These are phyloP conservation scores for Trametes sanguinea DNA, from an alignment of 768 basidiomycete species.

Conservation along the genomic window DNA sequence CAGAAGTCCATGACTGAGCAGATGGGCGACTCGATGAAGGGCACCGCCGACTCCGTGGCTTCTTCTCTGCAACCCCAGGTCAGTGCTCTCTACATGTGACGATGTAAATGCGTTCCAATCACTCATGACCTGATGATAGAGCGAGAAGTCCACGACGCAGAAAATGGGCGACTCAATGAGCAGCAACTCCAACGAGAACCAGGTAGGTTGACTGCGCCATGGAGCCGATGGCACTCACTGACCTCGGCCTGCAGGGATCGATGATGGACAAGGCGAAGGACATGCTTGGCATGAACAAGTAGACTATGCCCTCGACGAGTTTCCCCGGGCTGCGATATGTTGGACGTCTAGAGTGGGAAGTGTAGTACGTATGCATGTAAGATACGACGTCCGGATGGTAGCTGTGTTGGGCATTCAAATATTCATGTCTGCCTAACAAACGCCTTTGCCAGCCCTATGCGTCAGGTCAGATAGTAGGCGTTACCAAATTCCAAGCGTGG, in stretches of 20 bases:
- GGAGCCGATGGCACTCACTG: neutral
- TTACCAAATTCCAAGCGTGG: too few species aligned
- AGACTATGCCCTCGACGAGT: neutral
- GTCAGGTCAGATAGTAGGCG: too few species aligned
- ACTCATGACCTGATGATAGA: constrained; percentile 25
- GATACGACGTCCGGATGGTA: too few species aligned
- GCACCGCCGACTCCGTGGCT: constrained; percentile 32
- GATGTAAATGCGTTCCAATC: neutral
- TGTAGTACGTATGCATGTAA: too few species aligned
- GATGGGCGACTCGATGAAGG: constrained; percentile 35
- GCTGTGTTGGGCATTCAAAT: too few species aligned
- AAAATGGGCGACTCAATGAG: constrained; percentile 35
- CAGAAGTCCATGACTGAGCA: constrained; percentile 39
- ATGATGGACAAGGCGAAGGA: constrained; percentile 35
- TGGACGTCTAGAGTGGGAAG: too few species aligned
- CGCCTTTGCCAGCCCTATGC: too few species aligned
- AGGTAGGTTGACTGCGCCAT: constrained; percentile 8
- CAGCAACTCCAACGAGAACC: constrained; percentile 33
- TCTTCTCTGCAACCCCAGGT: constrained; percentile 32
- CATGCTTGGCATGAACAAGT: constrained; percentile 31
- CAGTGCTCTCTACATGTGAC: constrained; percentile 1
- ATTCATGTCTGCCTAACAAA: too few species aligned
- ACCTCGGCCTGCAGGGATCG: constrained; percentile 18
- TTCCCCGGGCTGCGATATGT: too few species aligned
- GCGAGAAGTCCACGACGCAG: constrained; percentile 37